phyloP scores from a whole-genome alignment of 148 eudicot genomes.

The Vaccinium darrowii region DNA sequence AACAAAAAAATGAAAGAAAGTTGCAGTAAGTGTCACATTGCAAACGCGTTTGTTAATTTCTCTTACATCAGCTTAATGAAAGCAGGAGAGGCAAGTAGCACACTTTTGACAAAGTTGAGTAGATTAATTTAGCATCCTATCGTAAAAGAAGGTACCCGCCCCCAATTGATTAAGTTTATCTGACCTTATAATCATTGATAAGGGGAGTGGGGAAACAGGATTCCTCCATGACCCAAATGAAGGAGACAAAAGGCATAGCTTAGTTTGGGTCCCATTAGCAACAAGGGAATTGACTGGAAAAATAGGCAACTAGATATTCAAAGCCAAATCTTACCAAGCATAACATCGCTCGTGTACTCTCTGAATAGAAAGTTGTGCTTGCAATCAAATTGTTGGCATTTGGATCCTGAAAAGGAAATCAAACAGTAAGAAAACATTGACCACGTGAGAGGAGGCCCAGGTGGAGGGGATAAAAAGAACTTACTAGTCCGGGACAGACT shows the following conservation, averaged over 20 bases:
- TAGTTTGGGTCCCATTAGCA: not conserved
- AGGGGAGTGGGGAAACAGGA: not conserved
- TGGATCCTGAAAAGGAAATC: slow-evolving; percentile 72
- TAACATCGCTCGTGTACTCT: slow-evolving; percentile 89
- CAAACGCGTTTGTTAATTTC: not conserved
- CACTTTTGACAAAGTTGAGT: not conserved
- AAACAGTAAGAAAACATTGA: not conserved
- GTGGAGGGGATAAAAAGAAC: slow-evolving; percentile 31
- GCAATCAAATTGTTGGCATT: slow-evolving; percentile 91
- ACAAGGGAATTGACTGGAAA: not conserved
- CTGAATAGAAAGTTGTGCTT: slow-evolving; percentile 87
- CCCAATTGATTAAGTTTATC: not conserved
- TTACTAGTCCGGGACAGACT: slow-evolving; percentile 87
- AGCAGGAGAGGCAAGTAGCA: not conserved
- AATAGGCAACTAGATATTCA: not conserved
- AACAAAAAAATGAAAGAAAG: not conserved
- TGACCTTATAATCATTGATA: not conserved
- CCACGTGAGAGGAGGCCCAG: slow-evolving; percentile 5
- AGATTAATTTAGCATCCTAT: not conserved
- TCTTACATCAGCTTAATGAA: not conserved
- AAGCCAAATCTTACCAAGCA: slow-evolving; percentile 62
- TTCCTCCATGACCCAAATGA: not conserved
- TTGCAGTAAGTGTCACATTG: not conserved
- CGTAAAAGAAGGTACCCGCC: not conserved
- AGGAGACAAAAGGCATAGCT: not conserved